These are phyloP conservation scores for Trichoderma atrobrunneum DNA, from an alignment of 2,329 filamentous ascomycete genomes.

Conservation along the genomic window DNA sequence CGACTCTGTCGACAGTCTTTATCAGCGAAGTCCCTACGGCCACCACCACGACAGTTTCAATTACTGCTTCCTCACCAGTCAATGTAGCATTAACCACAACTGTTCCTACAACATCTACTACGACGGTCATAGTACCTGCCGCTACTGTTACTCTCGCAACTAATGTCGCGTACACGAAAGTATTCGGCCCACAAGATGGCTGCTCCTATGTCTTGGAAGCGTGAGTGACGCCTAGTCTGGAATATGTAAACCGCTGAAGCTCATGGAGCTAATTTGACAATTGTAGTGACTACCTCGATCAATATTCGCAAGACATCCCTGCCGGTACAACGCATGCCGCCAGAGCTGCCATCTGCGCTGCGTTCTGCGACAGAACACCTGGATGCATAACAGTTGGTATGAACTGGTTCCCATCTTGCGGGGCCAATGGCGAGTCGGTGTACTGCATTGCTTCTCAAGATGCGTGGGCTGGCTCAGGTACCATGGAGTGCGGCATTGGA, in stretches of 20 bases:
- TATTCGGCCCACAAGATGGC: background rate
- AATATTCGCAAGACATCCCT: background rate
- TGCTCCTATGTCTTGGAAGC: background rate
- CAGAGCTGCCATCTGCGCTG: background rate
- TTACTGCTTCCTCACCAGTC: background rate
- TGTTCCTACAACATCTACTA: background rate
- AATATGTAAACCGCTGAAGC: background rate
- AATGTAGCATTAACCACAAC: background rate
- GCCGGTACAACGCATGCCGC: background rate
- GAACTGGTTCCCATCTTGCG: conserved; percentile 6
- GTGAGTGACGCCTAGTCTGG: background rate
- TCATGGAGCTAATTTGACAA: background rate
- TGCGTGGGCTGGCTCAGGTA: background rate
- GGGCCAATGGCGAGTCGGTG: background rate
- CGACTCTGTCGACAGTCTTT: background rate
- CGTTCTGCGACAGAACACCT: background rate
- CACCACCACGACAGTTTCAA: background rate
- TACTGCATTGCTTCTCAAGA: conserved; percentile 7
- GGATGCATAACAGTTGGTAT: conserved; percentile 5
- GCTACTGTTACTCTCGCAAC: background rate
- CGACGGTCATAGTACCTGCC: background rate
- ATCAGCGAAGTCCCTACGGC: background rate
- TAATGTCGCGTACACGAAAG: background rate
- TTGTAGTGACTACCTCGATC: background rate
- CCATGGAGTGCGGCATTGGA: conserved; percentile 9